These are phyloP conservation scores for Candida albicans DNA, from an alignment of 1,139 yeast genomes.

Conservation along the genomic window DNA sequence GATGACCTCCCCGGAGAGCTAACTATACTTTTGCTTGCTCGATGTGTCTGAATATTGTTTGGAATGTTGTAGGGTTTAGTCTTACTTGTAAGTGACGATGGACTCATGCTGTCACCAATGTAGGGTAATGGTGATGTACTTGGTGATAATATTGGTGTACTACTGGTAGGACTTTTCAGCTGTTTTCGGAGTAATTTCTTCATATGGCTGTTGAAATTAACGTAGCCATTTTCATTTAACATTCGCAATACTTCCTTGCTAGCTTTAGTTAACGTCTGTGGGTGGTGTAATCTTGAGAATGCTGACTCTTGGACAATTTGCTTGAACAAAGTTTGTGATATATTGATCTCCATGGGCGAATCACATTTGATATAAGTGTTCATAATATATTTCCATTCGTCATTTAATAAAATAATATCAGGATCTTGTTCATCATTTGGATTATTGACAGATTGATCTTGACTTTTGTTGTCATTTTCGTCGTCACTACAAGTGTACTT, in stretches of 20 bases:
- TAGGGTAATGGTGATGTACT: background rate
- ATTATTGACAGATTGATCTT: conserved; percentile 8
- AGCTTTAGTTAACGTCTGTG: conserved; percentile 39
- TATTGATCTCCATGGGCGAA: conserved; percentile 47
- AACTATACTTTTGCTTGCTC: background rate
- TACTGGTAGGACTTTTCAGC: background rate
- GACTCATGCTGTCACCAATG: conserved; percentile 1
- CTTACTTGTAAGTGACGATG: background rate
- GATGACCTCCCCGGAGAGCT: background rate
- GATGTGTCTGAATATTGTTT: background rate
- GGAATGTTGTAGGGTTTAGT: conserved; percentile 3
- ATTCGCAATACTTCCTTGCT: conserved; percentile 44
- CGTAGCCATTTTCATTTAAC: conserved; percentile 47
- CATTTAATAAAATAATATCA: conserved; percentile 13
- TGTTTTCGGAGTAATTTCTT: conserved; percentile 4
- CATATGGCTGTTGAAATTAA: conserved; percentile 15
- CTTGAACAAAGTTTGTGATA: conserved; percentile 35
- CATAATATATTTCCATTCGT: conserved; percentile 34
- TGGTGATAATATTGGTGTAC: background rate
- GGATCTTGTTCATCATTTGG: conserved; percentile 15
- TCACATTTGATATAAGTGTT: conserved; percentile 29
- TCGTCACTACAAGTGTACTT: conserved; percentile 15
- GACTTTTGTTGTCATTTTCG: conserved; percentile 4
- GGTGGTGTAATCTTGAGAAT: conserved; percentile 34
- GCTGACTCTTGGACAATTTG: conserved; percentile 31